Evolutionary conservation across 768 basidiomycete species (phyloP).

Genomic region (Suillus paluster): DNA sequence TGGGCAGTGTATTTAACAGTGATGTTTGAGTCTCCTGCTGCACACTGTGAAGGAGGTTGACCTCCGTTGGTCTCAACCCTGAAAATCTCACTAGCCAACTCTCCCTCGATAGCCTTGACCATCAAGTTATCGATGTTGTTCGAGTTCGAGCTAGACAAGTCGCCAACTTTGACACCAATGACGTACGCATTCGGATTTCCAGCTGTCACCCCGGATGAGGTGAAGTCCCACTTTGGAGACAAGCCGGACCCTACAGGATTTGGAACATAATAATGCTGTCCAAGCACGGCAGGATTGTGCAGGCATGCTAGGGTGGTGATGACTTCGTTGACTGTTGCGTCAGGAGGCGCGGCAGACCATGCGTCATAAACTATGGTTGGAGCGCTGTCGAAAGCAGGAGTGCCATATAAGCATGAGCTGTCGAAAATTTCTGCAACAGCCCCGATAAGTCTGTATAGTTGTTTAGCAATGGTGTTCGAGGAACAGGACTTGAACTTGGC

Average conservation of each 20-base stretch:
- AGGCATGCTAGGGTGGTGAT: slow-evolving; percentile 15
- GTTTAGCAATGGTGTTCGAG: not conserved
- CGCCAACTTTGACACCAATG: slow-evolving; percentile 46
- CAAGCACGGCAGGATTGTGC: slow-evolving; percentile 34
- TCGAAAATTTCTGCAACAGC: slow-evolving; percentile 61
- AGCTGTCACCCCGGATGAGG: slow-evolving; percentile 40
- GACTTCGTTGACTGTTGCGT: slow-evolving; percentile 23
- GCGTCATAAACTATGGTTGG: slow-evolving; percentile 37
- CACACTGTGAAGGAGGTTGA: slow-evolving; percentile 56
- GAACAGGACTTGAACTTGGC: slow-evolving; percentile 23
- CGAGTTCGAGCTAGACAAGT: slow-evolving; percentile 47
- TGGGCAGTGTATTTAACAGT: slow-evolving; percentile 55
- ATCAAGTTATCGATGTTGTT: slow-evolving; percentile 61
- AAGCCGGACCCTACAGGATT: slow-evolving; percentile 48
- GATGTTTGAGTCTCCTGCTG: slow-evolving; percentile 44
- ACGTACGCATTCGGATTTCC: slow-evolving; percentile 52
- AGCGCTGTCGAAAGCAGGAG: slow-evolving; percentile 31
- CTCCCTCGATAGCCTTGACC: slow-evolving; percentile 50
- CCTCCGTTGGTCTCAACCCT: slow-evolving; percentile 57
- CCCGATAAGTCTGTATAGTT: slow-evolving; percentile 44
- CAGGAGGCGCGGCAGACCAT: slow-evolving; percentile 32
- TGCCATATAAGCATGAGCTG: slow-evolving; percentile 49
- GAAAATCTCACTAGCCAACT: slow-evolving; percentile 54
- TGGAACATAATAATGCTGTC: slow-evolving; percentile 62
- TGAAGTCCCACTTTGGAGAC: slow-evolving; percentile 62